Conservation (phyloP, 495 filamentous ascomycete species). For the Penicillium subrubescens region DNA sequence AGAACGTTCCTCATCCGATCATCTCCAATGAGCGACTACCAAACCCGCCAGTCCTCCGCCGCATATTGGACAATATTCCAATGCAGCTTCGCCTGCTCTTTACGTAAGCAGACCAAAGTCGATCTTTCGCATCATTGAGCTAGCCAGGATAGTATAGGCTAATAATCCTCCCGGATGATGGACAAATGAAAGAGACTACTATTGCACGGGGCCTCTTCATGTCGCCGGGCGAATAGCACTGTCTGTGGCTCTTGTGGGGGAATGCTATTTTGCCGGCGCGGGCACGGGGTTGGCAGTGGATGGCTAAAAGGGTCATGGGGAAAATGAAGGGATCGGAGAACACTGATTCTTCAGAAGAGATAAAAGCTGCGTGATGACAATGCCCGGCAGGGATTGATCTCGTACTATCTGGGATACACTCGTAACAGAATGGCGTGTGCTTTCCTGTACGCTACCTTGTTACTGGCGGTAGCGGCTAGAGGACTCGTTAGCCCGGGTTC, state of each 20-base stretch:
- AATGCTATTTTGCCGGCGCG: constrained; percentile 20
- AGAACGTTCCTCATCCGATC: too few relatives aligned
- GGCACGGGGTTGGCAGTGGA: constrained; percentile 13
- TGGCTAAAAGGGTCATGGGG: constrained; percentile 12
- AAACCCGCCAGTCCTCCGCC: too few relatives aligned
- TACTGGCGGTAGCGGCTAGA: constrained; percentile 6
- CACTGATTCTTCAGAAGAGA: background rate
- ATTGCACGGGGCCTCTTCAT: background rate
- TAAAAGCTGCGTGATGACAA: constrained; percentile 1
- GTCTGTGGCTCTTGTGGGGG: background rate
- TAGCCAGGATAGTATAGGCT: too few relatives aligned
- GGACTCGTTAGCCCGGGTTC: constrained; percentile 15
- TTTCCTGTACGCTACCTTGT: background rate
- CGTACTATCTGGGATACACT: background rate
- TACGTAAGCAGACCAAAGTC: too few relatives aligned
- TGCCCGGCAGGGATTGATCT: constrained; percentile 1
- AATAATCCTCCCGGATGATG: too few relatives aligned
- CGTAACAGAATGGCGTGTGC: background rate
- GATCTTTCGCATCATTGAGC: too few relatives aligned
- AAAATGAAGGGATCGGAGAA: background rate
- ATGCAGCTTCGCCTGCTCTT: too few relatives aligned
- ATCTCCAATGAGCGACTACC: too few relatives aligned
- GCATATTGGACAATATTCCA: too few relatives aligned
- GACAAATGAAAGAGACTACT: too few relatives aligned
- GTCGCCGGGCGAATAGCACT: constrained; percentile 16